Evolutionary conservation across 768 basidiomycete species (phyloP).

Genomic region (Vararia minispora): DNA sequence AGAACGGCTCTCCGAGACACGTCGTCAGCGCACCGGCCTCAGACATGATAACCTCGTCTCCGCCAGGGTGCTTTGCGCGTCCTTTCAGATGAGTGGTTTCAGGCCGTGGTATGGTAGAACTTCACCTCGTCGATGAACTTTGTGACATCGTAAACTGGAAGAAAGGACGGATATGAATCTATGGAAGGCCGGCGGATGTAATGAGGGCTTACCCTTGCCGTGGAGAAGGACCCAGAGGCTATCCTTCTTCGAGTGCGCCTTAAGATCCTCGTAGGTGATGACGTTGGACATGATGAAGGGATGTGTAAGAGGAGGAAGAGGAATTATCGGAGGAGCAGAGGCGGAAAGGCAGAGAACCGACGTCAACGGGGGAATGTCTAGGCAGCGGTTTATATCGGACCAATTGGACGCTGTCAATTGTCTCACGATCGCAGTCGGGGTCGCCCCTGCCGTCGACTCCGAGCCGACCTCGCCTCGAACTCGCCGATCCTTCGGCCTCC

Average conservation of each 20-base stretch:
- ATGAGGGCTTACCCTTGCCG: constrained; percentile 54
- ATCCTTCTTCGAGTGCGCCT: constrained; percentile 63
- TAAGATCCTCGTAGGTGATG: constrained; percentile 66
- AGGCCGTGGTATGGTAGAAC: constrained; percentile 9
- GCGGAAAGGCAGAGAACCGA: constrained; percentile 9
- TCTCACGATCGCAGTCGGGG: too few relatives aligned
- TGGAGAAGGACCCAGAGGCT: constrained; percentile 74
- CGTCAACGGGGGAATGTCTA: too few relatives aligned
- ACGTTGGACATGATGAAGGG: constrained; percentile 25
- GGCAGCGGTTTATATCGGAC: too few relatives aligned
- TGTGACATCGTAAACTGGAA: constrained; percentile 81
- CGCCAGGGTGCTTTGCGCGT: constrained; percentile 77
- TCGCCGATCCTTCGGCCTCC: too few relatives aligned
- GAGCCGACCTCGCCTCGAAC: too few relatives aligned
- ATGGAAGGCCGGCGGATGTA: constrained; percentile 1
- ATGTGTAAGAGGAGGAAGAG: constrained; percentile 9
- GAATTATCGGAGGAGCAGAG: constrained; percentile 9
- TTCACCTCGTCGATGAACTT: constrained; percentile 93
- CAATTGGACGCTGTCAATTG: too few relatives aligned
- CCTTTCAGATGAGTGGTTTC: neutral
- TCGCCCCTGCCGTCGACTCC: too few relatives aligned
- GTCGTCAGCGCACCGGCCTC: constrained; percentile 59
- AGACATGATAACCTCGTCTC: constrained; percentile 93
- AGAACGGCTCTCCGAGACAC: too few relatives aligned
- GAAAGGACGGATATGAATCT: constrained; percentile 11